Percentiles rank a stretch among this genome's conserved stretches.
Conservation (phyloP, 352 stramenopile species). For the Phytophthora podocarpi region DNA sequence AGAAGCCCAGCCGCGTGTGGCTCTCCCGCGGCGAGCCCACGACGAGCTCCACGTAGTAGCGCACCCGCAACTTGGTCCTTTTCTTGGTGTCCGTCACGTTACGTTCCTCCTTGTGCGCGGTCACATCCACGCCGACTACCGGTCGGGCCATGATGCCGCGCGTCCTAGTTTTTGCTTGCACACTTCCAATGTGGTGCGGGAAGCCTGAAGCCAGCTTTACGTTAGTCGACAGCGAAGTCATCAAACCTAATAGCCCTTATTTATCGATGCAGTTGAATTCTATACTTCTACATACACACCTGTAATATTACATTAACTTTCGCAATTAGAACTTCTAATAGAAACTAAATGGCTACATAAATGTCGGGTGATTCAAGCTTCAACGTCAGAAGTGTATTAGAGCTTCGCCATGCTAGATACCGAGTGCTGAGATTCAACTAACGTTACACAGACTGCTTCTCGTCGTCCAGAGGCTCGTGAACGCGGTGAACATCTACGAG, state of each 20-base stretch:
- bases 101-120: slow-evolving; percentile 65
- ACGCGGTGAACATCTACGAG: slow-evolving; percentile 56
- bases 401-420: background rate
- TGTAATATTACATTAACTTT: too few relatives aligned
- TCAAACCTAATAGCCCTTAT: too few relatives aligned
- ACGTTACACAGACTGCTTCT: slow-evolving; percentile 10
- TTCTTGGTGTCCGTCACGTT: slow-evolving; percentile 53
- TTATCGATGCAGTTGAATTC: too few relatives aligned
- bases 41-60: slow-evolving; percentile 78
- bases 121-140: slow-evolving; percentile 62
- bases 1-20: slow-evolving; percentile 69
- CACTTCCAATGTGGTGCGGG: too few relatives aligned
- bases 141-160: slow-evolving; percentile 25
- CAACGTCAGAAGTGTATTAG: too few relatives aligned
- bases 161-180: too few relatives aligned
- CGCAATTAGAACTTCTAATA: too few relatives aligned
- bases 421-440: background rate
- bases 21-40: slow-evolving; percentile 52
- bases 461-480: slow-evolving; percentile 38
- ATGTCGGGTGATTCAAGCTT: too few relatives aligned
- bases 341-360: too few relatives aligned
- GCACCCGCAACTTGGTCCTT: slow-evolving; percentile 54
- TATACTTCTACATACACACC: too few relatives aligned
- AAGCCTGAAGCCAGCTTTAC: too few relatives aligned
- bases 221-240: too few relatives aligned